phyloP scores from a whole-genome alignment of 305 asterid genomes.

The Solanum aculeatissimum region DNA sequence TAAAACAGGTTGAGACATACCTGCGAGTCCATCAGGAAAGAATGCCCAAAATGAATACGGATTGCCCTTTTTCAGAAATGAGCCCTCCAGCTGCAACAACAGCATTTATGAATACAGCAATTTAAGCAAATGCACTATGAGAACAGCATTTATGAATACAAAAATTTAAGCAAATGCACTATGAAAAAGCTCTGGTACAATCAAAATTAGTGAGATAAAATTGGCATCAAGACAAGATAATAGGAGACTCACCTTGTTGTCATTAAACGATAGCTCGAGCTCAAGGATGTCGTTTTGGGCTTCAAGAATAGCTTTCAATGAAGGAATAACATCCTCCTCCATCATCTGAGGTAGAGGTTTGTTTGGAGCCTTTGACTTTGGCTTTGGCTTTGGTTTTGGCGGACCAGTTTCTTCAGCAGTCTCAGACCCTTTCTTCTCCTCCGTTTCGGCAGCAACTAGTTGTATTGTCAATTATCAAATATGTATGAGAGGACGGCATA shows the following conservation, averaged over 20 bases:
- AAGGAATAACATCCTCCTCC: constrained; percentile 78
- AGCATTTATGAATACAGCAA: not conserved
- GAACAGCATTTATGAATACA: not conserved
- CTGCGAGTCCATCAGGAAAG: constrained; percentile 70
- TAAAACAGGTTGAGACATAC: constrained; percentile 15
- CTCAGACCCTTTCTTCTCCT: constrained; percentile 38
- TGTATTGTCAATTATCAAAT: constrained; percentile 12
- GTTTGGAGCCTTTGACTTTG: constrained; percentile 56
- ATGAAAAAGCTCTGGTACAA: not conserved
- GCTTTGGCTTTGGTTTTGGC: constrained; percentile 26
- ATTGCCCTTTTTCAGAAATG: constrained; percentile 51
- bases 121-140: not conserved
- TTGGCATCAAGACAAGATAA: not conserved
- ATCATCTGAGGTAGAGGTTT: constrained; percentile 63
- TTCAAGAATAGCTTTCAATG: constrained; percentile 37
- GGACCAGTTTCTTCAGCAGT: constrained; percentile 17
- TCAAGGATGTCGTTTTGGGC: constrained; percentile 48
- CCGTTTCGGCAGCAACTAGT: constrained; percentile 62
- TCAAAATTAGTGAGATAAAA: not conserved
- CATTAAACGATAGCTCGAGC: constrained; percentile 40
- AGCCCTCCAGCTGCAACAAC: constrained; percentile 62
- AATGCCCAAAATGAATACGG: constrained; percentile 82
- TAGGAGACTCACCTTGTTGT: constrained; percentile 36
- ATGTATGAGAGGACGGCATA: not conserved
- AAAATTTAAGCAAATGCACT: not conserved